Percentiles rank a stretch among this genome's conserved stretches.
Conservation (phyloP, 495 filamentous ascomycete genomes). For the Penicillium riverlandense region DNA sequence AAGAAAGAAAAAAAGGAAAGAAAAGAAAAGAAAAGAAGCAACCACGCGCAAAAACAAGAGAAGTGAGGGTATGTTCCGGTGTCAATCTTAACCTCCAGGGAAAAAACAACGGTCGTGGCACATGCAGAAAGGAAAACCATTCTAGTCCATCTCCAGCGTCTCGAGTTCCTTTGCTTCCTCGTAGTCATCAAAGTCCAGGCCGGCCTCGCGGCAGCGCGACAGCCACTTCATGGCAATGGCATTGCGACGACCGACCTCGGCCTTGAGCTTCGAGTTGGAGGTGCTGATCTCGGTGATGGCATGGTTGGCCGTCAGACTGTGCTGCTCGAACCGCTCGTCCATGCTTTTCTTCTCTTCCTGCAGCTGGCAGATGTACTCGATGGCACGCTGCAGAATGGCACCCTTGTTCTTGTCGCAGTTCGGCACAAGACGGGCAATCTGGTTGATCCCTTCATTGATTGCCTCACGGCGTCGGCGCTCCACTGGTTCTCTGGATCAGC, state of each 20-base stretch:
- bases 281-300: conserved; percentile 84
- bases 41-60: neutral
- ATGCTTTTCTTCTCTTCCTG: conserved; percentile 92
- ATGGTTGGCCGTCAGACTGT: conserved; percentile 91
- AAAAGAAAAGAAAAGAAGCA: neutral
- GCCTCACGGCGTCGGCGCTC: conserved; percentile 96
- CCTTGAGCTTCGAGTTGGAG: conserved; percentile 85
- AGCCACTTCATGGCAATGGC: conserved; percentile 63
- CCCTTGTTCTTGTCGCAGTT: conserved; percentile 99
- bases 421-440: conserved; percentile 94
- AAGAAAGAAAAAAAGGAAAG: neutral
- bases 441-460: conserved; percentile 98
- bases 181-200: conserved; percentile 50
- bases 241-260: conserved; percentile 56
- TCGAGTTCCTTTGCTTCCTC: conserved; percentile 38
- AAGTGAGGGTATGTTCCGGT: conserved; percentile 24
- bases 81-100: conserved; percentile 12
- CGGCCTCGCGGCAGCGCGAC: conserved; percentile 68
- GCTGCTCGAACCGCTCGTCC: conserved; percentile 93
- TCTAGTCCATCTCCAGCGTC: conserved; percentile 31
- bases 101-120: conserved; percentile 21
- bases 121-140: conserved; percentile 14
- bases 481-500: conserved; percentile 43
- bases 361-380: conserved; percentile 87
- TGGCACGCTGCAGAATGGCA: conserved; percentile 88